phyloP scores from a whole-genome alignment of 2,329 filamentous ascomycete genomes.

The Botrytis squamosa region DNA sequence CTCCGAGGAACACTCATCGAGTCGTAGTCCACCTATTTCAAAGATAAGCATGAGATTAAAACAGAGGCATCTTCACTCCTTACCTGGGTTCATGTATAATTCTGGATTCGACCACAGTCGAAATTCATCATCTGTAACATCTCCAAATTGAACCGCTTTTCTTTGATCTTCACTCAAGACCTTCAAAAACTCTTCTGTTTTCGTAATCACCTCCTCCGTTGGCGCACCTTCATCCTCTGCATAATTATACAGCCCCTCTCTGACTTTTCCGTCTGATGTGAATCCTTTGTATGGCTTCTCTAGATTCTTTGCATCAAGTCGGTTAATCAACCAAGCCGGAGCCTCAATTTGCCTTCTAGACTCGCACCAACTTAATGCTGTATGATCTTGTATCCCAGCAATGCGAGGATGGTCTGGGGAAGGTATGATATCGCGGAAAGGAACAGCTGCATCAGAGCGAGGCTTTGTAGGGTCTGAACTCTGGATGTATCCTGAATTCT shows the following conservation, averaged over 20 bases:
- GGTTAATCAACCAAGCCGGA: slow-evolving; percentile 37
- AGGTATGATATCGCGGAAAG: slow-evolving; percentile 35
- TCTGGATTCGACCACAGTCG: slow-evolving; percentile 38
- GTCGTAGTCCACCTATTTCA: slow-evolving; percentile 32
- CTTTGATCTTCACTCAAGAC: slow-evolving; percentile 30
- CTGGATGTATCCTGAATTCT: slow-evolving; percentile 34
- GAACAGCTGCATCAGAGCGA: slow-evolving; percentile 35
- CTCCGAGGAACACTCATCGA: slow-evolving; percentile 32
- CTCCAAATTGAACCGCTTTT: slow-evolving; percentile 30
- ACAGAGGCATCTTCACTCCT: background rate
- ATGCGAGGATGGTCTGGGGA: slow-evolving; percentile 32
- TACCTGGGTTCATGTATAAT: slow-evolving; percentile 37
- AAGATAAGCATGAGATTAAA: background rate
- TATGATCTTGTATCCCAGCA: slow-evolving; percentile 34
- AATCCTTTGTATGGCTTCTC: slow-evolving; percentile 37
- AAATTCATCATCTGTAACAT: slow-evolving; percentile 36
- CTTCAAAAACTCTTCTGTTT: slow-evolving; percentile 26
- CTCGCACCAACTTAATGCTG: slow-evolving; percentile 36
- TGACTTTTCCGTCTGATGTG: slow-evolving; percentile 36
- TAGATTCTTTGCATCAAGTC: slow-evolving; percentile 36
- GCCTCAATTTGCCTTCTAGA: slow-evolving; percentile 37
- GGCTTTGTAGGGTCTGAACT: slow-evolving; percentile 33
- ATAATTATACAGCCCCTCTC: slow-evolving; percentile 32
- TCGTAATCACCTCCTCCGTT: slow-evolving; percentile 31
- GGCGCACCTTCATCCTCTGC: slow-evolving; percentile 37